Base-by-base conservation (phyloP, 495 filamentous ascomycete species). In the Hapsidospora chrysogenum region DNA sequence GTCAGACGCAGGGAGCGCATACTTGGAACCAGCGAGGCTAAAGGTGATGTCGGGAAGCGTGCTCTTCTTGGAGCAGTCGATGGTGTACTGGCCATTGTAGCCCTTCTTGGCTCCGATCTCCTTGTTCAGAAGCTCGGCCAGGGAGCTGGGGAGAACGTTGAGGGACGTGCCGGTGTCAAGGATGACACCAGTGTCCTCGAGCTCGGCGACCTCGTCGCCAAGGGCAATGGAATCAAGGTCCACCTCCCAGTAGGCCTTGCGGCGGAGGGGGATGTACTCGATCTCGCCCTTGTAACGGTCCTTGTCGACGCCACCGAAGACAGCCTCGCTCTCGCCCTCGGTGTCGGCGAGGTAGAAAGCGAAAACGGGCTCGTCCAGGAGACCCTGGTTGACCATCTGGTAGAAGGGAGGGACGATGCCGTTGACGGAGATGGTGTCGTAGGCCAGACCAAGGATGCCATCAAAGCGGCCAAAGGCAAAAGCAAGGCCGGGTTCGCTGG, bases 231-330 rank as follows among this genome's bases (percentile, higher is more conserved):
- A 65, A 48, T 96, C 80, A 42, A 96, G 75, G 44, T 96, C 85
- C 17, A 96, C 87, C 68, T 99, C 92, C 92, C 92, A 99, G 70
- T 99, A 99, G 26, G 92, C 92, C 77, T 95, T 95, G 50, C 92
- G 82, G 53, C 89, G 76, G 42, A 99, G 73, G 32, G 87, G 87
- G 43, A 99, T 85, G 51, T 80, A 86, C 41, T 74, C 83, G 48
- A 99, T 67, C 58, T 95, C 77, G 45, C 92, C 92, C 20, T 68
- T 76, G 68, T 84, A 96, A 65, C 83, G 82, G 49, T 63, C 61
- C 57, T 85, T 63, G 58, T 96, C 76, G 38, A 95, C 65, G 49
- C 92, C 92, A 58, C 92, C 92, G 42, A 99, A 96, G 35, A 76
- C 76, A 25, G 77, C 87, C 58, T 84, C 87, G 8, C 86, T 94